Evolutionary conservation across 352 stramenopile species (phyloP).

Genomic region (Phytophthora fragariae): DNA sequence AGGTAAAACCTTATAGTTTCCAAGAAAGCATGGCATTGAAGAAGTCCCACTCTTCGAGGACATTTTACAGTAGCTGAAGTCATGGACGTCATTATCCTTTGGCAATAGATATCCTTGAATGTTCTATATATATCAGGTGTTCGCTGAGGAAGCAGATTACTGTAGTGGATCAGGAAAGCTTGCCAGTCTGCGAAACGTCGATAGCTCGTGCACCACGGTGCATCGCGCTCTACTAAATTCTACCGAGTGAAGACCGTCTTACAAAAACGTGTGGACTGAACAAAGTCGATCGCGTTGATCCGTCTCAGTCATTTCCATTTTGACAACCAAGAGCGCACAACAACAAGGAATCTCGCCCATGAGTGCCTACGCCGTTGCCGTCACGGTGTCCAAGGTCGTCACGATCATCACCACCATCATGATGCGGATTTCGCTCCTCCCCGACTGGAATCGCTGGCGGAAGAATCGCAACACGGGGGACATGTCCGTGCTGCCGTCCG

Average conservation of each 20-base stretch:
- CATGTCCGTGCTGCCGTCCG: conserved; percentile 44
- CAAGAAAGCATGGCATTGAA: too few species aligned
- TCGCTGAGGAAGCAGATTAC: too few species aligned
- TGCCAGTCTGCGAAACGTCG: background rate
- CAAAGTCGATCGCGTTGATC: background rate
- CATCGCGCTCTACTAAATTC: background rate
- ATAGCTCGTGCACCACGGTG: background rate
- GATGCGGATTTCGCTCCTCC: conserved; percentile 36
- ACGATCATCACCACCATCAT: conserved; percentile 40
- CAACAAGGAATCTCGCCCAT: conserved; percentile 5
- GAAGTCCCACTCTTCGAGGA: too few species aligned
- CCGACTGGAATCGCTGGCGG: conserved; percentile 47
- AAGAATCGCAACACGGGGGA: conserved; percentile 39
- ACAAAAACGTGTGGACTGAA: background rate
- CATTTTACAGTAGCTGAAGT: too few species aligned
- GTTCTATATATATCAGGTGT: too few species aligned
- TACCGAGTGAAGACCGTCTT: background rate
- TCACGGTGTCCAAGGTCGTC: conserved; percentile 36
- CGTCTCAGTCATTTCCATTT: background rate
- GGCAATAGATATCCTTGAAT: too few species aligned
- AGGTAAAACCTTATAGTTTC: too few species aligned
- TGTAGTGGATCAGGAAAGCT: background rate
- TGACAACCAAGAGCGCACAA: background rate
- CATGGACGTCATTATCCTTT: too few species aligned
- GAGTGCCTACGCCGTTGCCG: conserved; percentile 16